Evolutionary conservation across 2,329 filamentous ascomycete genomes (phyloP).

Genomic region (Blastomyces silverae): DNA sequence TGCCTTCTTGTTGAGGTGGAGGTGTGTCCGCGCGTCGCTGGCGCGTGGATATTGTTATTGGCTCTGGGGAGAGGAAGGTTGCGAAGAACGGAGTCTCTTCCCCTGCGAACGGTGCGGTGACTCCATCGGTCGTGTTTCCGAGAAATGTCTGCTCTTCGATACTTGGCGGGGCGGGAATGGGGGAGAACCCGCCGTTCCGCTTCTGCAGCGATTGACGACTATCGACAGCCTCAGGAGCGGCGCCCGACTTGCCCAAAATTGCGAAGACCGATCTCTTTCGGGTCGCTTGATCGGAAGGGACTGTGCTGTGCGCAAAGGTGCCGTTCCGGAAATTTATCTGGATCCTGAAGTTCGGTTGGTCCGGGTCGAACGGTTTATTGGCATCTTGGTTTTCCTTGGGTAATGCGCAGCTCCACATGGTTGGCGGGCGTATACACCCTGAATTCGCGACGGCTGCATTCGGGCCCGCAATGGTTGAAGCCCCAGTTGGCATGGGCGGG

Average conservation of each 20-base stretch:
- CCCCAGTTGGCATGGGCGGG: conserved; percentile 77
- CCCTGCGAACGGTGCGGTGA: conserved; percentile 64
- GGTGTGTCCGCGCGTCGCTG: conserved; percentile 14
- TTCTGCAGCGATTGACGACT: not conserved
- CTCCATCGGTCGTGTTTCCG: conserved; percentile 75
- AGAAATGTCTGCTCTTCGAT: conserved; percentile 70
- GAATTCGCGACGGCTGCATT: conserved; percentile 58
- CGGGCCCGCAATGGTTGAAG: conserved; percentile 69
- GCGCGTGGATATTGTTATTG: conserved; percentile 25
- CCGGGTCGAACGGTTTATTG: conserved; percentile 55
- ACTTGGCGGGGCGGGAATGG: conserved; percentile 44
- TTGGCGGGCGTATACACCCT: conserved; percentile 64
- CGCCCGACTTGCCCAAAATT: not conserved
- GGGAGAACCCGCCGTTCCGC: conserved; percentile 34
- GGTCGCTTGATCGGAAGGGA: conserved; percentile 26
- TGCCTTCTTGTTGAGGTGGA: not conserved
- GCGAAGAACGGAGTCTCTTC: conserved; percentile 88
- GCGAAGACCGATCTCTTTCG: not conserved
- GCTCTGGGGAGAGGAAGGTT: conserved; percentile 52
- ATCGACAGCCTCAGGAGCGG: not conserved
- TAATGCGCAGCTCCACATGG: conserved; percentile 78
- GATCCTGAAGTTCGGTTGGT: conserved; percentile 72
- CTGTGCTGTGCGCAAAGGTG: conserved; percentile 56
- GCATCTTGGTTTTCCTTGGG: conserved; percentile 68
- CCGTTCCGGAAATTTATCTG: conserved; percentile 60